A percentile compares a stretch with the other conserved stretches of the same genome.
Conservation (phyloP, 2,329 filamentous ascomycete genomes). For the Neofusicoccum sp. region DNA sequence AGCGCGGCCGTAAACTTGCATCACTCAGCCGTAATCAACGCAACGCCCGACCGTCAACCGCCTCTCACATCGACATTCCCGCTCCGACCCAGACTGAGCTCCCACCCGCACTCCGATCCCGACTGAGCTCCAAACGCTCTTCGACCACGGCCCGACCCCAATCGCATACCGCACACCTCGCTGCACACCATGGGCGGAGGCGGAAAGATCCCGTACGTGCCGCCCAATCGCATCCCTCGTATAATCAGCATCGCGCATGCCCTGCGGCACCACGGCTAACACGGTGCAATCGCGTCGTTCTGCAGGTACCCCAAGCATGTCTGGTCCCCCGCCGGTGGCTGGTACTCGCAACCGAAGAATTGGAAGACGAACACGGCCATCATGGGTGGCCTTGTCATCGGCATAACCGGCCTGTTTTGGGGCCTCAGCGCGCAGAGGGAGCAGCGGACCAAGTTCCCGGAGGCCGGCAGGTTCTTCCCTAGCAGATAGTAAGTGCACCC, state of each 20-base stretch:
- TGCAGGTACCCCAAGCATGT: slow-evolving; percentile 96
- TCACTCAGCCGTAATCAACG: slow-evolving; percentile 24
- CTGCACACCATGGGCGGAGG: slow-evolving; percentile 48
- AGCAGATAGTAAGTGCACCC: slow-evolving; percentile 72
- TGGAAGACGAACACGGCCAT: slow-evolving; percentile 91
- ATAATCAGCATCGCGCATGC: slow-evolving; percentile 20
- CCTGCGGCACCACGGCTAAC: background rate
- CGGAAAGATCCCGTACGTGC: slow-evolving; percentile 68
- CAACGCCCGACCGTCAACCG: slow-evolving; percentile 13
- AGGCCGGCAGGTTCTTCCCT: slow-evolving; percentile 76
- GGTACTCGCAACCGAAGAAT: slow-evolving; percentile 93
- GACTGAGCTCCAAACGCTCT: slow-evolving; percentile 21
- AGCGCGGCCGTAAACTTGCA: background rate
- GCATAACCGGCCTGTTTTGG: slow-evolving; percentile 69
- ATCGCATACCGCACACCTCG: slow-evolving; percentile 23
- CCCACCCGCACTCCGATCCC: slow-evolving; percentile 13
- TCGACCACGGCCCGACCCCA: slow-evolving; percentile 30
- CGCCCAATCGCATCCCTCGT: slow-evolving; percentile 25
- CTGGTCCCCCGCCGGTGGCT: slow-evolving; percentile 97
- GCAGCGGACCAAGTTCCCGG: slow-evolving; percentile 72
- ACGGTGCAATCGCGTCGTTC: background rate
- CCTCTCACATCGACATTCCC: slow-evolving; percentile 6
- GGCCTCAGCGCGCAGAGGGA: slow-evolving; percentile 75
- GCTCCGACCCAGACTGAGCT: background rate
- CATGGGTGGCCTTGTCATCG: slow-evolving; percentile 68